Percentiles rank a stretch among this genome's conserved stretches.
phyloP scores from a whole-genome alignment of 768 basidiomycete species.

The Paxillus involutus region DNA sequence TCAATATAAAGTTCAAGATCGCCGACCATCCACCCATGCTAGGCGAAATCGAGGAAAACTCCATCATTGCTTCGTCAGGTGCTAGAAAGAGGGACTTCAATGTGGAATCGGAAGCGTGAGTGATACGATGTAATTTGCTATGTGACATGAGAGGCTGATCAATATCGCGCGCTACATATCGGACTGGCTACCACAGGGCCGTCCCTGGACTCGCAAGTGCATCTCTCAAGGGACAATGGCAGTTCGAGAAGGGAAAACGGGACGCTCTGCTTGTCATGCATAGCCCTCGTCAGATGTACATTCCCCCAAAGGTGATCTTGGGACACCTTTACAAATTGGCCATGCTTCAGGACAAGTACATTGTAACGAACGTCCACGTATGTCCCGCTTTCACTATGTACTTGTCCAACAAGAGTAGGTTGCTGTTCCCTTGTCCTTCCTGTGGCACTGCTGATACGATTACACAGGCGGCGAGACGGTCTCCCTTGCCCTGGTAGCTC shows the following conservation, averaged over 20 bases:
- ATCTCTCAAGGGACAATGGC: conserved; percentile 34
- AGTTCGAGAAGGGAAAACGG: conserved; percentile 30
- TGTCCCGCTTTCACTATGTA: conserved; percentile 37
- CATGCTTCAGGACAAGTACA: conserved; percentile 27
- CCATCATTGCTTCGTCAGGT: conserved; percentile 26
- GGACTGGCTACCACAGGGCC: conserved; percentile 2
- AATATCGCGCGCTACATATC: too few relatives aligned
- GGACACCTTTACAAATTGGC: conserved; percentile 21
- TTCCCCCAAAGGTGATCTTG: conserved; percentile 24
- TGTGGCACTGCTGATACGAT: too few relatives aligned
- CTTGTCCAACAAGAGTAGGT: conserved; percentile 27
- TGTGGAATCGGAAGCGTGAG: conserved; percentile 22
- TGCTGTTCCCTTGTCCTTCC: too few relatives aligned
- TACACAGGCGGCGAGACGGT: conserved; percentile 23
- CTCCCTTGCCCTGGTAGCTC: conserved; percentile 20
- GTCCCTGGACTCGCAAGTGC: conserved; percentile 29
- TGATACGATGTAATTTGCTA: background rate
- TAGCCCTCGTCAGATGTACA: conserved; percentile 21
- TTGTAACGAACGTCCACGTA: conserved; percentile 31
- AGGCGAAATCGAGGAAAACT: conserved; percentile 17
- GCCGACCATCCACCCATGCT: conserved; percentile 14
- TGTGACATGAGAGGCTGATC: too few relatives aligned
- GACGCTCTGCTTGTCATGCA: conserved; percentile 38
- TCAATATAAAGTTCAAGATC: conserved; percentile 1
- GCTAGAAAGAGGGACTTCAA: conserved; percentile 9